Conservation (phyloP, 805 yeast genomes). For the Yamadazyma nakazawae region DNA sequence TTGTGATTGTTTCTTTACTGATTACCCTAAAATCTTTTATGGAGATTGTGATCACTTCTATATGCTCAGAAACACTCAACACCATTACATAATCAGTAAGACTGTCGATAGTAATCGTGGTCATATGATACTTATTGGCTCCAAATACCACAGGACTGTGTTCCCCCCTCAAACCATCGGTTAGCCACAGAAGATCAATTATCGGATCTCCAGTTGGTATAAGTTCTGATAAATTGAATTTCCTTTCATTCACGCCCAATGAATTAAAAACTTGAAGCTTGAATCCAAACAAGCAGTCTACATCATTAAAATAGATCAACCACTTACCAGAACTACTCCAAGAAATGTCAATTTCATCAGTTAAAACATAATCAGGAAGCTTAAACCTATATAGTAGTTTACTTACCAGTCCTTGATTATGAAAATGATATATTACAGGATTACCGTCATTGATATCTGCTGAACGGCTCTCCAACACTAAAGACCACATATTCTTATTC, state of each 20-base stretch:
- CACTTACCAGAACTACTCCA: constrained; percentile 38
- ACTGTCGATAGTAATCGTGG: constrained; percentile 7
- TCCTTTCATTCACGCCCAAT: constrained; percentile 21
- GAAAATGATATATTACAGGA: constrained; percentile 26
- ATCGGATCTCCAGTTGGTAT: constrained; percentile 17
- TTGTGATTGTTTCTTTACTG: constrained; percentile 3
- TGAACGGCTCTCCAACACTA: constrained; percentile 15
- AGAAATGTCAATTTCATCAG: constrained; percentile 15
- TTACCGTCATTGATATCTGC: constrained; percentile 9
- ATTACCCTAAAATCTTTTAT: constrained; percentile 13
- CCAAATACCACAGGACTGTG: constrained; percentile 5
- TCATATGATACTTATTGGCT: constrained; percentile 7
- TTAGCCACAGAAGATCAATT: constrained; percentile 14
- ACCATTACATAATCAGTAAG: constrained; percentile 12
- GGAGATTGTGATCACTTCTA: constrained; percentile 15
- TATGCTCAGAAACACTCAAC: constrained; percentile 5
- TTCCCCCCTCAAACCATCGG: constrained; percentile 14
- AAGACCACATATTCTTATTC: constrained; percentile 26
- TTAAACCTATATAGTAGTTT: constrained; percentile 20
- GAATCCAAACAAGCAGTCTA: constrained; percentile 25
- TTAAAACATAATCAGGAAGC: constrained; percentile 16
- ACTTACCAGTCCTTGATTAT: constrained; percentile 33
- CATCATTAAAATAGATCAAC: constrained; percentile 25
- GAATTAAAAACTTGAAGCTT: constrained; percentile 24
- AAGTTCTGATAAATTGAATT: constrained; percentile 6